These are phyloP conservation scores for Trifolium repens DNA, from an alignment of 306 rosid species.

Conservation along the genomic window DNA sequence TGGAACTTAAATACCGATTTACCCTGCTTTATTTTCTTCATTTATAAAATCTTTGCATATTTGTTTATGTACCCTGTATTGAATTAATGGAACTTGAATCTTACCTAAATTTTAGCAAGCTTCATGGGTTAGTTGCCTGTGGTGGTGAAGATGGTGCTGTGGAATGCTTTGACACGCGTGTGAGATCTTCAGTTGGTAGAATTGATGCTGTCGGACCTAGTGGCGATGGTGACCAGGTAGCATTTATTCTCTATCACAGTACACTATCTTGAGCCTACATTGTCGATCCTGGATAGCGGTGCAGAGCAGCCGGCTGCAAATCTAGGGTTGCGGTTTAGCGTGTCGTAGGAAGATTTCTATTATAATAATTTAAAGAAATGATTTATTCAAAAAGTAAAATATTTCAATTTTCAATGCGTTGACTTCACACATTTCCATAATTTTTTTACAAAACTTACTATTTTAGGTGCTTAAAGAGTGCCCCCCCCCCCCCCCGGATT, in stretches of 20 bases:
- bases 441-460: too few species aligned
- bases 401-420: too few species aligned
- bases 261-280: neutral
- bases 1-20: conserved; percentile 41
- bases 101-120: conserved; percentile 64
- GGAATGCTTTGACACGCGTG: conserved; percentile 89
- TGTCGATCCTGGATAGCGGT: neutral
- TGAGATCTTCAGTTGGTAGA: conserved; percentile 87
- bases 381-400: too few species aligned
- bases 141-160: conserved; percentile 97
- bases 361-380: neutral
- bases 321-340: neutral
- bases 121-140: conserved; percentile 92
- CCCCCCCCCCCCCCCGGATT: neutral
- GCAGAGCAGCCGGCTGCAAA: neutral
- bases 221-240: conserved; percentile 78
- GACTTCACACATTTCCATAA: too few species aligned
- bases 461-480: too few species aligned
- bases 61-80: conserved; percentile 30
- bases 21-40: conserved; percentile 37
- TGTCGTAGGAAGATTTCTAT: neutral
- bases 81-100: conserved; percentile 33
- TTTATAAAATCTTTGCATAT: conserved; percentile 30
- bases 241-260: conserved; percentile 35
- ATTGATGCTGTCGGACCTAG: conserved; percentile 78